Evolutionary conservation across 306 rosid genomes (phyloP).

Genomic region (Acmispon strigosus): DNA sequence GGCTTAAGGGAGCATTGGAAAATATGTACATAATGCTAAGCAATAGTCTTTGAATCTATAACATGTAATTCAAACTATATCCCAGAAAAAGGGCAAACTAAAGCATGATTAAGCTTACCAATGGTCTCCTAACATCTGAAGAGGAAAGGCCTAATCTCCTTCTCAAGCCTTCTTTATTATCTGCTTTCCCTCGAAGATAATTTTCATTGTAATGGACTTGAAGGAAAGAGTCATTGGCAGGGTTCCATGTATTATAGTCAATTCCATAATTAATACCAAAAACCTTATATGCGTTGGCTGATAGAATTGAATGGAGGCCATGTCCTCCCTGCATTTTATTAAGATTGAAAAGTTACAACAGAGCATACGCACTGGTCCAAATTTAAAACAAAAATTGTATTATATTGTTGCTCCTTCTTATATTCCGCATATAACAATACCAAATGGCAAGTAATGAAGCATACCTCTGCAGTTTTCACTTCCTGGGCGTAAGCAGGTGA

Average conservation of each 20-base stretch:
- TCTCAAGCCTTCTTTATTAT: conserved; percentile 74
- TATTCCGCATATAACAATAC: neutral
- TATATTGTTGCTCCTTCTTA: neutral
- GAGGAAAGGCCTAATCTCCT: conserved; percentile 72
- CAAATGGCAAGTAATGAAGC: conserved; percentile 12
- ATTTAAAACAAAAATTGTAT: no score
- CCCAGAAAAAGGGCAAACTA: no score
- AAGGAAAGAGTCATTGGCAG: conserved; percentile 65
- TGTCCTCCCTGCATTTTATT: conserved; percentile 88
- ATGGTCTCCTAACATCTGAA: conserved; percentile 54
- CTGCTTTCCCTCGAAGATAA: conserved; percentile 78
- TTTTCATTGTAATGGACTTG: conserved; percentile 69
- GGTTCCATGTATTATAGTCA: conserved; percentile 90
- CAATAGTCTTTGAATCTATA: no score
- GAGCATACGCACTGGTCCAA: neutral
- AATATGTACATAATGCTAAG: no score
- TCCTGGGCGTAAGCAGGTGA: conserved; percentile 98
- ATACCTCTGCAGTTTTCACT: conserved; percentile 88
- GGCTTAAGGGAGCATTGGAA: no score
- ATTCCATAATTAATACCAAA: conserved; percentile 86
- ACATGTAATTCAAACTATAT: no score
- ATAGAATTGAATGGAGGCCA: conserved; percentile 83
- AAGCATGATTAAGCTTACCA: no score
- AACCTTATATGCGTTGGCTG: conserved; percentile 73
- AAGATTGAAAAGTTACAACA: conserved; percentile 7